A percentile compares a stretch with the other conserved stretches of the same genome.
These are phyloP conservation scores for Steccherinum ochraceum DNA, from an alignment of 768 basidiomycete species.

Conservation along the genomic window DNA sequence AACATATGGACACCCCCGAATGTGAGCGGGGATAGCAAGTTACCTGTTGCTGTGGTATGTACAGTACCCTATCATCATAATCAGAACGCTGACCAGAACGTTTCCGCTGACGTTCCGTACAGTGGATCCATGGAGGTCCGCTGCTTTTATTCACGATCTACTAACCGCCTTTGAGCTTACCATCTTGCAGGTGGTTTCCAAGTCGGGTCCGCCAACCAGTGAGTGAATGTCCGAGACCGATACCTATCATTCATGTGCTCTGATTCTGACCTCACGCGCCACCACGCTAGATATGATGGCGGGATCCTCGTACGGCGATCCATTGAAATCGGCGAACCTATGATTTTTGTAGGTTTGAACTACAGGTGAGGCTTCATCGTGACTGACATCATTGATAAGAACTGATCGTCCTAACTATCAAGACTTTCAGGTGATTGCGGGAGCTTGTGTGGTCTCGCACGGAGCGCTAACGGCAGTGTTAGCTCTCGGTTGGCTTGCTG, in stretches of 20 bases:
- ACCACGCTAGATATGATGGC: conserved; percentile 8
- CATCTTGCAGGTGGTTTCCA: neutral
- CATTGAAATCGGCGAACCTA: conserved; percentile 34
- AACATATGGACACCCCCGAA: neutral
- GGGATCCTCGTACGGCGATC: conserved; percentile 26
- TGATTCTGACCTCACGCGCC: neutral
- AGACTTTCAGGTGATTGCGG: neutral
- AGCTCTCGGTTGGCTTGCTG: conserved; percentile 37
- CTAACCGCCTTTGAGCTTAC: neutral
- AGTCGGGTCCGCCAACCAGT: neutral
- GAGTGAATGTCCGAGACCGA: neutral
- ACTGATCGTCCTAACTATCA: neutral
- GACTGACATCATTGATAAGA: neutral
- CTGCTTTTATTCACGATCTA: neutral
- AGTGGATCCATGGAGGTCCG: neutral
- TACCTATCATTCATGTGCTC: neutral
- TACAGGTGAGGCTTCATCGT: conserved; percentile 30
- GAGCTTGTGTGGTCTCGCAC: neutral
- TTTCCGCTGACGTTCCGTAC: neutral
- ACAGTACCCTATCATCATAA: neutral
- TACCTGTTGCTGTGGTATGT: conserved; percentile 3
- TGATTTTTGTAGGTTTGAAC: conserved; percentile 51
- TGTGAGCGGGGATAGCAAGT: neutral
- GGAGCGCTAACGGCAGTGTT: neutral
- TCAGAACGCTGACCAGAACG: neutral